These are phyloP conservation scores for Prunus yedoensis DNA, from an alignment of 331 rosid species.

Conservation along the genomic window DNA sequence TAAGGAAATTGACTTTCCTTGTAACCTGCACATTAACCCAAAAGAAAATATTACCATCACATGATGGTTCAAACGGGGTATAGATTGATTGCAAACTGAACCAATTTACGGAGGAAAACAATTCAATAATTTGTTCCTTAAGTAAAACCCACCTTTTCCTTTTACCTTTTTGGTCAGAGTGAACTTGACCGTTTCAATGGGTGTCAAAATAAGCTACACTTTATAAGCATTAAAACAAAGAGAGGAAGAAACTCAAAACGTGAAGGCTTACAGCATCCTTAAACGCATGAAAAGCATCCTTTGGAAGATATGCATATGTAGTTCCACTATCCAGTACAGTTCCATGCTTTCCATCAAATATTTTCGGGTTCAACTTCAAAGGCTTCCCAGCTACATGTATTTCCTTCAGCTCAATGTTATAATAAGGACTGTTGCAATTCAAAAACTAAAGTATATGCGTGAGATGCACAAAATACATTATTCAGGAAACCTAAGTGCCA, in stretches of 20 bases:
- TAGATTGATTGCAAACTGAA: not conserved
- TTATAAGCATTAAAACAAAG: not conserved
- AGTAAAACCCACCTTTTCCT: not conserved
- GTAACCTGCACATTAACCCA: conserved; percentile 32
- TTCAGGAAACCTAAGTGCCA: not conserved
- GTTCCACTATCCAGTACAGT: conserved; percentile 63
- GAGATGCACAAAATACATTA: conserved; percentile 35
- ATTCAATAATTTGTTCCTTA: not conserved
- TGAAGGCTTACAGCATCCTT: conserved; percentile 38
- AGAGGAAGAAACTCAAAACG: conserved; percentile 8
- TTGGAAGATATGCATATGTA: conserved; percentile 54
- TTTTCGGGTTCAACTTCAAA: conserved; percentile 38
- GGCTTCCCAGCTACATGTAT: conserved; percentile 46
- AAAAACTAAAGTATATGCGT: conserved; percentile 39
- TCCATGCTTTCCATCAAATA: conserved; percentile 47
- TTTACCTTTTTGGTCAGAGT: not conserved
- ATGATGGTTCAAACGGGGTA: conserved; percentile 10
- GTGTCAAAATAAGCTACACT: not conserved
- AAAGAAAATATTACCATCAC: not conserved
- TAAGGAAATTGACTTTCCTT: conserved; percentile 31
- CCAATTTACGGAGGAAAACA: not conserved
- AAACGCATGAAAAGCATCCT: conserved; percentile 40
- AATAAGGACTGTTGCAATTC: conserved; percentile 52
- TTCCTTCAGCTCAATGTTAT: conserved; percentile 53
- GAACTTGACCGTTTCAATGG: not conserved